Evolutionary conservation across 106 monocot species (phyloP).

Genomic region (Vanilla planifolia): DNA sequence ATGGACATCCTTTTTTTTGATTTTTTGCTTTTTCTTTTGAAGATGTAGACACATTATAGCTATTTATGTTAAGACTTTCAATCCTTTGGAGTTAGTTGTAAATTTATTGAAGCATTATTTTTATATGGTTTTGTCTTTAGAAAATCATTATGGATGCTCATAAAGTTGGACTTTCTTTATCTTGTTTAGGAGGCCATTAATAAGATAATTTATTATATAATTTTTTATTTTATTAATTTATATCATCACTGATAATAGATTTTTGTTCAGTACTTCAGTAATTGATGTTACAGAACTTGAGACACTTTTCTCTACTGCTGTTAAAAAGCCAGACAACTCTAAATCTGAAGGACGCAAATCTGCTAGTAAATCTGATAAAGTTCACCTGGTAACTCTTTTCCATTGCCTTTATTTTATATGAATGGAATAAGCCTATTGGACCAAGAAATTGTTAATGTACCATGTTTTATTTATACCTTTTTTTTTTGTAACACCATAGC

Average conservation of each 20-base stretch:
- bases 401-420: no score
- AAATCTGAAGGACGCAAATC: slow-evolving; percentile 69
- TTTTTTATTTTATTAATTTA: background rate
- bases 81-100: background rate
- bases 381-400: slow-evolving; percentile 74
- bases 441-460: background rate
- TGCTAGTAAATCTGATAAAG: slow-evolving; percentile 77
- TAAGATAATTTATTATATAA: background rate
- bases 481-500: no score
- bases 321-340: slow-evolving; percentile 54
- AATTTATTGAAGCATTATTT: background rate
- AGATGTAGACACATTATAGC: no score
- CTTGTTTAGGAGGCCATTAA: background rate
- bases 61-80: no score
- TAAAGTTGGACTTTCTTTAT: background rate
- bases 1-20: background rate
- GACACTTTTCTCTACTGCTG: slow-evolving; percentile 73
- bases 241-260: background rate
- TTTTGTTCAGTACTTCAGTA: slow-evolving; percentile 60
- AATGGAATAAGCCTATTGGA: background rate
- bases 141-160: background rate
- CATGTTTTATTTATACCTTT: background rate
- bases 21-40: no score
- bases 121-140: background rate
- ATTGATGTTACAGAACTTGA: slow-evolving; percentile 95